Evolutionary conservation across 2,329 filamentous ascomycete genomes (phyloP).

Genomic region (Colletotrichum tamarilloi): DNA sequence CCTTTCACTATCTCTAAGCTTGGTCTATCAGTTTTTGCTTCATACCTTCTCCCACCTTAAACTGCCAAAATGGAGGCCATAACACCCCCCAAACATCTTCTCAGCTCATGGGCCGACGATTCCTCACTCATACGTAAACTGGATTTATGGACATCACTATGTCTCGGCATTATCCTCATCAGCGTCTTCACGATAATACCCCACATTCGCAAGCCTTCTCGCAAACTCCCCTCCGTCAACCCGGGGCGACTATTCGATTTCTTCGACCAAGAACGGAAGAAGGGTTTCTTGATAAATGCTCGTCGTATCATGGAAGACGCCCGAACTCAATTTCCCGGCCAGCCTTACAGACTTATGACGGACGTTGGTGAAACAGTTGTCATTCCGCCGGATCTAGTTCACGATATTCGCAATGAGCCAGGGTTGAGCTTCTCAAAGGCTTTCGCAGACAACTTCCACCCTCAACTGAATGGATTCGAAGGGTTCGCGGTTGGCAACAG

Average conservation of each 20-base stretch:
- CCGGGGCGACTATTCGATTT: neutral
- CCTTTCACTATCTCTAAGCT: neutral
- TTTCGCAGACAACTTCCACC: constrained; percentile 25
- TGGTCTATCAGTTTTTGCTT: neutral
- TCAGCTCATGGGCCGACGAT: neutral
- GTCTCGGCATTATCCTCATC: constrained; percentile 9
- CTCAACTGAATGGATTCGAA: constrained; percentile 36
- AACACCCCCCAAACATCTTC: neutral
- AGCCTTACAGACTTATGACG: constrained; percentile 35
- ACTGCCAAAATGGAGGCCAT: neutral
- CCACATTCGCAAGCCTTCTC: constrained; percentile 12
- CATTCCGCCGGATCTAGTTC: constrained; percentile 34
- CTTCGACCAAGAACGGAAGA: neutral
- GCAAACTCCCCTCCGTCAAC: constrained; percentile 25
- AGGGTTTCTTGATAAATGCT: constrained; percentile 3
- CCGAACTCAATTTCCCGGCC: constrained; percentile 8
- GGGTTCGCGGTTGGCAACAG: constrained; percentile 5
- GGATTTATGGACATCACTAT: constrained; percentile 10
- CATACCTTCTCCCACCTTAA: neutral
- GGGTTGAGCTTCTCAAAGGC: constrained; percentile 35
- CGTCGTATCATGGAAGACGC: constrained; percentile 3
- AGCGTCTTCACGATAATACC: neutral
- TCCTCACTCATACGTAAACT: neutral
- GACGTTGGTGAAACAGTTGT: constrained; percentile 37
- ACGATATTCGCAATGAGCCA: constrained; percentile 40